A percentile compares a stretch with the other conserved stretches of the same genome.
Evolutionary conservation across 108 stramenopile genomes (phyloP).

Genomic region (Mediolabrus comicus): DNA sequence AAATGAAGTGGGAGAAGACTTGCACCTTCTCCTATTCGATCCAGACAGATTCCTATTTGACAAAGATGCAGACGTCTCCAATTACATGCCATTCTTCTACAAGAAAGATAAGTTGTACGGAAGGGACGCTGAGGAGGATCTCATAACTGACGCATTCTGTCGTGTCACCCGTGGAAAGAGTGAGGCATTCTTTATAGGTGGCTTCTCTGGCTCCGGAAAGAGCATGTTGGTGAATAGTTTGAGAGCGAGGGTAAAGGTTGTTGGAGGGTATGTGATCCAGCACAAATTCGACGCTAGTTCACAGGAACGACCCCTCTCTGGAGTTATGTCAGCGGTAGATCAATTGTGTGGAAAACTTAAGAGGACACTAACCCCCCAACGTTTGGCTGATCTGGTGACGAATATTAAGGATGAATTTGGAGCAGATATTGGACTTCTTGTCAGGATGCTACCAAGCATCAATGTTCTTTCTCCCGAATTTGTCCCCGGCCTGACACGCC

Average conservation of each 20-base stretch:
- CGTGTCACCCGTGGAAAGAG: conserved; percentile 22
- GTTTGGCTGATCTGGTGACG: background rate
- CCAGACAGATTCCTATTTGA: conserved; percentile 28
- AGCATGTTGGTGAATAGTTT: conserved; percentile 10
- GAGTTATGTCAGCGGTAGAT: conserved; percentile 25
- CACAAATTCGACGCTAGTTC: conserved; percentile 31
- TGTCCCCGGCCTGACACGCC: too few relatives aligned
- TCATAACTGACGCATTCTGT: conserved; percentile 28
- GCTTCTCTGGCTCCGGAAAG: conserved; percentile 26
- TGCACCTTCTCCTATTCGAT: conserved; percentile 12
- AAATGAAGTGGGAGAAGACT: background rate
- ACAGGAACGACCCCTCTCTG: conserved; percentile 8
- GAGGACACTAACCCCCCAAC: background rate
- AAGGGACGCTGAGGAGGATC: conserved; percentile 2
- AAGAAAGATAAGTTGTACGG: conserved; percentile 15
- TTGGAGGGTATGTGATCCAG: conserved; percentile 4
- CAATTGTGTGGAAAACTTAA: conserved; percentile 19
- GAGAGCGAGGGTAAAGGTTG: background rate
- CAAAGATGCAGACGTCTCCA: too few relatives aligned
- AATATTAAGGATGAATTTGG: conserved; percentile 22
- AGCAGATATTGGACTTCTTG: conserved; percentile 11
- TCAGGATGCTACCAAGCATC: conserved; percentile 18
- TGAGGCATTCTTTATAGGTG: conserved; percentile 28
- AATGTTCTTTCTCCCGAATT: background rate
- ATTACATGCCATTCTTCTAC: background rate